Percentiles rank a stretch among this genome's conserved stretches.
These are phyloP conservation scores for Picea sitchensis DNA, from an alignment of 75 land plant species.

Conservation along the genomic window DNA sequence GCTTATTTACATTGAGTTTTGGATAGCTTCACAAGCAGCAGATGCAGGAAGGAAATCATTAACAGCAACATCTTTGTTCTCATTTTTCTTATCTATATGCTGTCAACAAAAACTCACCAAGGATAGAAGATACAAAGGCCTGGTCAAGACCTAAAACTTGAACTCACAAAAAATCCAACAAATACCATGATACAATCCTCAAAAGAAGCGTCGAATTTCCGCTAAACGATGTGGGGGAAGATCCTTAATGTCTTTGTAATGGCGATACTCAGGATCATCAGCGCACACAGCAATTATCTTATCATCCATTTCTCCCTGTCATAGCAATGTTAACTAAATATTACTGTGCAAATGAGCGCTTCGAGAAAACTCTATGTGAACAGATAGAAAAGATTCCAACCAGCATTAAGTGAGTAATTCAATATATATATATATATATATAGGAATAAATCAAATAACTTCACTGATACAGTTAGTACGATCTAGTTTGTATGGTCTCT, in stretches of 20 bases:
- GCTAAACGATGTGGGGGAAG: slow-evolving; percentile 57
- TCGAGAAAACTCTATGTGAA: no score
- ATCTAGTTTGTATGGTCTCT: no score
- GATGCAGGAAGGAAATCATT: slow-evolving; percentile 60
- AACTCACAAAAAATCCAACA: background rate
- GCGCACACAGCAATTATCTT: slow-evolving; percentile 49
- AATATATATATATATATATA: no score
- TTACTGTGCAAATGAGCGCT: no score
- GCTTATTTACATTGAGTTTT: slow-evolving; percentile 67
- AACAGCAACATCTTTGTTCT: slow-evolving; percentile 83
- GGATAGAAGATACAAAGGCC: background rate
- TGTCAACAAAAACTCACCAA: background rate
- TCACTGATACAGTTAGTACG: no score
- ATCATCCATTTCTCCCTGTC: slow-evolving; percentile 63
- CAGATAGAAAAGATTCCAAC: no score
- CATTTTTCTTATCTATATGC: slow-evolving; percentile 80
- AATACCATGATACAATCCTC: slow-evolving; percentile 40
- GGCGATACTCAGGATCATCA: slow-evolving; percentile 49
- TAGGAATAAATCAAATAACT: background rate
- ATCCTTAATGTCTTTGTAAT: slow-evolving; percentile 48
- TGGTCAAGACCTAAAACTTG: background rate
- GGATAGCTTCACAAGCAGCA: slow-evolving; percentile 53
- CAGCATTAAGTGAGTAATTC: no score
- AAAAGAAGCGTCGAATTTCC: slow-evolving; percentile 48
- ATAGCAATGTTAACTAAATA: background rate